Evolutionary conservation across 495 filamentous ascomycete species (phyloP).

Genomic region (Tuber indicum): DNA sequence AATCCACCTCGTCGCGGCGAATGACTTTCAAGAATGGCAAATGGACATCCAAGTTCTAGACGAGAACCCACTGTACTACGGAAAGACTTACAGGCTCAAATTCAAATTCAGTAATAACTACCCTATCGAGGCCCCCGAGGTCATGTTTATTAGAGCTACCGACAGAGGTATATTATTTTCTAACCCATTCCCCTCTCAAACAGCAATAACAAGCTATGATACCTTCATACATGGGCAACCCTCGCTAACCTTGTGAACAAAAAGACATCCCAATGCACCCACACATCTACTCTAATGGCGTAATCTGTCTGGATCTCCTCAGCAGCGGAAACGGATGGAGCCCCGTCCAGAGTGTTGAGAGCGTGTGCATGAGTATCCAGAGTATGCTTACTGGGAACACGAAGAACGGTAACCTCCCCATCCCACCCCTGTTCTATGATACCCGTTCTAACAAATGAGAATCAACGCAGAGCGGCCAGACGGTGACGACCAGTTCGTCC

Average conservation of each 20-base stretch:
- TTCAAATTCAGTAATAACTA: constrained; percentile 79
- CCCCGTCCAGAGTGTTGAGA: constrained; percentile 94
- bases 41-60: constrained; percentile 91
- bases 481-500: constrained; percentile 39
- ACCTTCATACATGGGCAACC: constrained; percentile 3
- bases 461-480: constrained; percentile 34
- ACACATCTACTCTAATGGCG: constrained; percentile 95
- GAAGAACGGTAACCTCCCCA: constrained; percentile 55
- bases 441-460: not conserved
- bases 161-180: constrained; percentile 24
- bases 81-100: constrained; percentile 75
- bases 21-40: constrained; percentile 81
- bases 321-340: constrained; percentile 76
- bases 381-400: constrained; percentile 95
- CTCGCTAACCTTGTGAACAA: constrained; percentile 34
- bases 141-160: constrained; percentile 64
- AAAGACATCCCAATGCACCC: constrained; percentile 87
- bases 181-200: not conserved
- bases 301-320: constrained; percentile 94
- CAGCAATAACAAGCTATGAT: no score
- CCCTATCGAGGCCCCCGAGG: constrained; percentile 93
- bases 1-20: constrained; percentile 70
- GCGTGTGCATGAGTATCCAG: constrained; percentile 93
- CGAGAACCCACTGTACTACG: constrained; percentile 78
- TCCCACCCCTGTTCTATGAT: not conserved